phyloP scores from a whole-genome alignment of 2,329 filamentous ascomycete genomes.

The Arthrinium phaeospermum region DNA sequence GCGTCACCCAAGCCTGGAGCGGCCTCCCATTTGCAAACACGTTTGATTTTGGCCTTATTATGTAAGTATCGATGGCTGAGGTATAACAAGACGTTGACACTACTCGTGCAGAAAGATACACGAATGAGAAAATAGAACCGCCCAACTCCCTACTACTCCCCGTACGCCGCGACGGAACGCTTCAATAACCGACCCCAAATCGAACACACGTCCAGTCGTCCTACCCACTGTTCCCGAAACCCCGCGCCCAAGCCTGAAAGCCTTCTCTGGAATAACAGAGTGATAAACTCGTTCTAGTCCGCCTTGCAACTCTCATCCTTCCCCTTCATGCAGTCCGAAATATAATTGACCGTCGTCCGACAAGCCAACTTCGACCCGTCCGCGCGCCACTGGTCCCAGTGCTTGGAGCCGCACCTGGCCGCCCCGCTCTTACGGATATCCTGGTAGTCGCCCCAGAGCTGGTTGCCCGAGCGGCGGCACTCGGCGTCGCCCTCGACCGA shows the following conservation, averaged over 20 bases:
- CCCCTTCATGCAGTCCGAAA: neutral
- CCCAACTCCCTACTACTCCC: neutral
- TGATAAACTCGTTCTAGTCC: neutral
- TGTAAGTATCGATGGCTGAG: no score
- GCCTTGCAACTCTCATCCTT: conserved; percentile 8
- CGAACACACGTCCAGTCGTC: neutral
- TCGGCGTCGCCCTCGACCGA: neutral
- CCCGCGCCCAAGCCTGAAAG: neutral
- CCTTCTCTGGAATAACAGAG: neutral
- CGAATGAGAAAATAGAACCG: neutral
- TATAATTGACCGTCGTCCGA: conserved; percentile 23
- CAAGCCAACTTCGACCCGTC: conserved; percentile 15
- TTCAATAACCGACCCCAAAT: neutral
- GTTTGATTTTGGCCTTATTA: no score
- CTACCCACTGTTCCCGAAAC: neutral
- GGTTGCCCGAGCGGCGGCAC: conserved; percentile 27
- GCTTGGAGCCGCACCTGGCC: conserved; percentile 25
- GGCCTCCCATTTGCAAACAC: no score
- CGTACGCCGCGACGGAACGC: neutral
- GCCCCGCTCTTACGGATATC: conserved; percentile 24
- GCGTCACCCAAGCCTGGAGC: no score
- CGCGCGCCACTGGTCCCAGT: conserved; percentile 17
- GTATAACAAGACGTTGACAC: no score
- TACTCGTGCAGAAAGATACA: neutral
- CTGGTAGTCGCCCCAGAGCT: conserved; percentile 28